These are phyloP conservation scores for Saccharomycopsis hybrid DNA, from an alignment of 1,139 yeast genomes.

Conservation along the genomic window DNA sequence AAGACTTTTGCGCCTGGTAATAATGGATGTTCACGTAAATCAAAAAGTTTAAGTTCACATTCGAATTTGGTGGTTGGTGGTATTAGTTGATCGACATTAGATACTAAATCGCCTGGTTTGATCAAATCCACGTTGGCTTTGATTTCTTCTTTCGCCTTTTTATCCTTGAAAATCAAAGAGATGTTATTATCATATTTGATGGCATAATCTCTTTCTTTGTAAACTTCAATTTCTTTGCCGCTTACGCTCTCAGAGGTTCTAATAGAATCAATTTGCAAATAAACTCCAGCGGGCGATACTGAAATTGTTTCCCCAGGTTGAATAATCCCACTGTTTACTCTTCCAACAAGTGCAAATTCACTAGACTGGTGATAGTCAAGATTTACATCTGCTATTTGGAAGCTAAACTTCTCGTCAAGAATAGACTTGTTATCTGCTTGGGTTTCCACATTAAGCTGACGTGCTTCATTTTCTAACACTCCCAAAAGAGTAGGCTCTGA, in stretches of 20 bases:
- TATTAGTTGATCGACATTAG: slow-evolving; percentile 44
- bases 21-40: slow-evolving; percentile 62
- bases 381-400: slow-evolving; percentile 46
- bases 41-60: slow-evolving; percentile 59
- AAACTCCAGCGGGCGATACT: slow-evolving; percentile 43
- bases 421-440: slow-evolving; percentile 24
- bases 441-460: slow-evolving; percentile 43
- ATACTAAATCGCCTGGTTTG: slow-evolving; percentile 68
- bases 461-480: slow-evolving; percentile 39
- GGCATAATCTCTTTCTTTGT: slow-evolving; percentile 12
- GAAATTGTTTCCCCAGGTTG: slow-evolving; percentile 70
- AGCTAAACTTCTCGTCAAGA: slow-evolving; percentile 36
- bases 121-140: slow-evolving; percentile 26
- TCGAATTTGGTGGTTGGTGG: slow-evolving; percentile 45
- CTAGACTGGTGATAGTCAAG: slow-evolving; percentile 28
- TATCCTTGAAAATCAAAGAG: slow-evolving; percentile 17
- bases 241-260: slow-evolving; percentile 13
- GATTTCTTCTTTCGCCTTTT: slow-evolving; percentile 16
- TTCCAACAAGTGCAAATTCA: slow-evolving; percentile 55
- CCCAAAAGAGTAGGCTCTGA: slow-evolving; percentile 49
- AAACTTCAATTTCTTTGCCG: slow-evolving; percentile 17
- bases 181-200: slow-evolving; percentile 20
- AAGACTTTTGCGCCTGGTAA: slow-evolving; percentile 80
- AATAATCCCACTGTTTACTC: slow-evolving; percentile 67
- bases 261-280: slow-evolving; percentile 14